Base-by-base conservation (phyloP, 2,329 filamentous ascomycete species). In the Paecilomyces dactylethromorphus region DNA sequence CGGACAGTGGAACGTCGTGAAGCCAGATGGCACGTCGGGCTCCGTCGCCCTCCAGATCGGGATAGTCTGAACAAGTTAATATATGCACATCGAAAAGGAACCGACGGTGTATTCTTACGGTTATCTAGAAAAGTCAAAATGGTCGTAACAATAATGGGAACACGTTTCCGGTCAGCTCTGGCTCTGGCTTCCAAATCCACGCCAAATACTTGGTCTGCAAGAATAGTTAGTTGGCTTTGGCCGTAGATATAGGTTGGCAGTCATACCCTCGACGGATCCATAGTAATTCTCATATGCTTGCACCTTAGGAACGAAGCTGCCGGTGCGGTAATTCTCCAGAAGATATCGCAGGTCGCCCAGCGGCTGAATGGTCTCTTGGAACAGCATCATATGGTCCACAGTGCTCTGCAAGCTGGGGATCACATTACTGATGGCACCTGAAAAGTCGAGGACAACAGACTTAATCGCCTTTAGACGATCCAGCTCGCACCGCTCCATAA, bases 201-300 rank as follows among this genome's bases (percentile, higher is more conserved):
- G 64, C 95, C 94, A 71, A 97, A 99, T 0, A 91, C 96, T 82
- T 97, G 92, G 71, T 97, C 92, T 83, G 58, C 3, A 58, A 22
- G 55, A 53, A 18, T 45, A 54, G 26, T 55, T 64, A 59, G 69
- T 64, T 24, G 56, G n/a, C 22, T 53, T 35, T 54, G 56, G 10
- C 15, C 12, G 3, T 3, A 32, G 13, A 26, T 32, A n/a, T 26
- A 54, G 55, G n/a, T 26, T 6, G 21, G 11, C 33, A 13, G 22
- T 31, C 73, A 61, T 71, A 84, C 82, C 82, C 73, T 97, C 94
- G 24, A 97, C 92, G 64, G 90, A 92, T 76, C 97, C 97, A 80
- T 99, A 99, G 78, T 99, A 99, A 74, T 97, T 99, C 78, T 99
- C 94, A 75, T 99, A 99, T 3, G 91, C 89, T 53, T 92, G 87